Percentiles rank a stretch among this genome's conserved stretches.
phyloP scores from a whole-genome alignment of 352 stramenopile species.

The Phytophthora tubulina region DNA sequence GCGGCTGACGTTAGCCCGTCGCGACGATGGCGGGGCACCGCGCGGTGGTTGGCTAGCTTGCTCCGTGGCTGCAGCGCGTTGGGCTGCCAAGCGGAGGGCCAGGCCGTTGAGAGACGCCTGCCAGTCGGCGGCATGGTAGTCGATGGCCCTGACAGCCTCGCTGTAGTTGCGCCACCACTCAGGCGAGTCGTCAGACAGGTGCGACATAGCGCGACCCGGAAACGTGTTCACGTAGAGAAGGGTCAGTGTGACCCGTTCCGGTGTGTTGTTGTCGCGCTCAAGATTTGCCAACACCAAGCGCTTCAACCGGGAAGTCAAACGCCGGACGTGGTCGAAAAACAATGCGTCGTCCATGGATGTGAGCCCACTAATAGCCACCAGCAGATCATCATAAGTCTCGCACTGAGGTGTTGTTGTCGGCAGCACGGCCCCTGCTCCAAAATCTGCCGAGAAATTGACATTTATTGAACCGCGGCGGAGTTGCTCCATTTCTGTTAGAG shows the following conservation, averaged over 20 bases:
- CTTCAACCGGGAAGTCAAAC: not conserved
- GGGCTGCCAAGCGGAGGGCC: not conserved
- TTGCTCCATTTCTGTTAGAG: constrained; percentile 1
- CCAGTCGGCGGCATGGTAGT: constrained; percentile 5
- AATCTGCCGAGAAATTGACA: not conserved
- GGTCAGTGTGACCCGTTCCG: not conserved
- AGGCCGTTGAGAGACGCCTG: not conserved
- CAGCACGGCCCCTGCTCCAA: not conserved
- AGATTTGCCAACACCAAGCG: constrained; percentile 1
- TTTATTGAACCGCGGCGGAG: constrained; percentile 6
- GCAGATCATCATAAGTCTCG: not conserved
- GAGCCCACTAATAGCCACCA: not conserved
- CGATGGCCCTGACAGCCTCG: constrained; percentile 7
- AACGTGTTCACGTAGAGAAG: constrained; percentile 6
- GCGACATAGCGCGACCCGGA: not conserved
- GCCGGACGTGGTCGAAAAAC: constrained; percentile 1
- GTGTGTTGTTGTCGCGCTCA: not conserved
- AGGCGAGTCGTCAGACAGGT: constrained; percentile 2
- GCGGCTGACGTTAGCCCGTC: not conserved
- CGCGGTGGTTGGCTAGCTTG: not conserved
- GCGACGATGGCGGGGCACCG: not conserved
- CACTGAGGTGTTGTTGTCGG: not conserved
- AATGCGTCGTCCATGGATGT: not conserved
- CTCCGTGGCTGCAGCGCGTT: too few species aligned
- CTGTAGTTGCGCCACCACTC: constrained; percentile 7